Percentiles rank a stretch among this genome's conserved stretches.
phyloP scores from a whole-genome alignment of 345 rosid species.

The Murraya koenigii region DNA sequence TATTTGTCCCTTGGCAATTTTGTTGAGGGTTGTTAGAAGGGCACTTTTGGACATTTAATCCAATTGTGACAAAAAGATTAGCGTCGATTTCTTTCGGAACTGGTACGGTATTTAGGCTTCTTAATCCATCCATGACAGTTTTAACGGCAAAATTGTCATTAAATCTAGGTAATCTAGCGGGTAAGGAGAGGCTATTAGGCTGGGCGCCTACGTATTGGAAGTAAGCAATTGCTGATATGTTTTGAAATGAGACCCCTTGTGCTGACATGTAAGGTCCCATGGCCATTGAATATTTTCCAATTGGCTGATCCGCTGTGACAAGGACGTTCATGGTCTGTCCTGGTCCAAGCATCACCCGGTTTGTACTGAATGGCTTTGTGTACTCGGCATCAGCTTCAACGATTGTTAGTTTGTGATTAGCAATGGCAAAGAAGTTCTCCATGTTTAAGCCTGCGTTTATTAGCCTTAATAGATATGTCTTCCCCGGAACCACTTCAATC shows the following conservation, averaged over 20 bases:
- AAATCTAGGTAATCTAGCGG: slow-evolving; percentile 65
- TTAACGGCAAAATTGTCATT: slow-evolving; percentile 66
- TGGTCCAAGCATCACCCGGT: slow-evolving; percentile 78
- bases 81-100: slow-evolving; percentile 58
- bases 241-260: slow-evolving; percentile 53
- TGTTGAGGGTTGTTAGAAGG: slow-evolving; percentile 44
- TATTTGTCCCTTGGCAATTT: slow-evolving; percentile 50
- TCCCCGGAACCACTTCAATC: slow-evolving; percentile 60
- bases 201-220: slow-evolving; percentile 61
- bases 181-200: slow-evolving; percentile 46
- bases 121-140: slow-evolving; percentile 77
- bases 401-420: slow-evolving; percentile 68
- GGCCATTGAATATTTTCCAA: slow-evolving; percentile 72
- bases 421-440: slow-evolving; percentile 79
- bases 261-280: slow-evolving; percentile 83
- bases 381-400: slow-evolving; percentile 87
- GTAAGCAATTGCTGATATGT: slow-evolving; percentile 54
- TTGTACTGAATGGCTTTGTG: slow-evolving; percentile 68
- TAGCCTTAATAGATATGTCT: slow-evolving; percentile 70
- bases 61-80: slow-evolving; percentile 60
- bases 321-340: slow-evolving; percentile 89
- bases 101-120: slow-evolving; percentile 45
- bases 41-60: slow-evolving; percentile 69
- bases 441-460: slow-evolving; percentile 76
- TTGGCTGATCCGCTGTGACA: slow-evolving; percentile 70